Percentiles rank a stretch among this genome's conserved stretches.
These are phyloP conservation scores for Phytophthora sansomeana DNA, from an alignment of 352 stramenopile species.

Conservation along the genomic window DNA sequence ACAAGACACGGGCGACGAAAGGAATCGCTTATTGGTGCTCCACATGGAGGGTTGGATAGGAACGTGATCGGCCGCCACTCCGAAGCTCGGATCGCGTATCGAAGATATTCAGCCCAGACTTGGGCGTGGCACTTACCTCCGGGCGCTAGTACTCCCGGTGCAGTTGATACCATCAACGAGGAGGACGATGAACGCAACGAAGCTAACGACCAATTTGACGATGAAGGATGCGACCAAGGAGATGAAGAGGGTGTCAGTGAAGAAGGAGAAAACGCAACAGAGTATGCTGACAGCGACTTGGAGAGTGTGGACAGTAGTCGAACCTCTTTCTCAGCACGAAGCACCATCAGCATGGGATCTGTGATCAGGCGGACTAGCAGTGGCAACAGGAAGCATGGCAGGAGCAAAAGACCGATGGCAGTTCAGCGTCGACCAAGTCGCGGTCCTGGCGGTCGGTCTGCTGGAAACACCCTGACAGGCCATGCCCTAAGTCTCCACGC, in stretches of 20 bases:
- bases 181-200: slow-evolving; percentile 24
- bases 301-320: slow-evolving; percentile 33
- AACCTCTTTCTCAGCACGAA: slow-evolving; percentile 34
- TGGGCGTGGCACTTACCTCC: slow-evolving; percentile 54
- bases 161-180: slow-evolving; percentile 28
- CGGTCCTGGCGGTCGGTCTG: slow-evolving; percentile 20
- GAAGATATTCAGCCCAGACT: slow-evolving; percentile 57
- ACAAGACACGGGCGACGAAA: slow-evolving; percentile 24
- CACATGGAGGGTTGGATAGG: slow-evolving; percentile 24
- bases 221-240: slow-evolving; percentile 17
- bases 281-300: slow-evolving; percentile 27
- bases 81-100: slow-evolving; percentile 58
- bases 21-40: slow-evolving; percentile 55
- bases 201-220: slow-evolving; percentile 32
- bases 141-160: slow-evolving; percentile 11
- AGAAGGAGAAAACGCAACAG: slow-evolving; percentile 27
- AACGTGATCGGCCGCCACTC: slow-evolving; percentile 56
- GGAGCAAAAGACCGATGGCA: slow-evolving; percentile 28
- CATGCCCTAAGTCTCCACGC: slow-evolving; percentile 59
- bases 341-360: slow-evolving; percentile 31
- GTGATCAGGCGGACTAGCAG: slow-evolving; percentile 19
- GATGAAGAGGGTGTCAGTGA: slow-evolving; percentile 28
- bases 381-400: slow-evolving; percentile 31
- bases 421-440: slow-evolving; percentile 26
- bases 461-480: slow-evolving; percentile 33